A percentile compares a stretch with the other conserved stretches of the same genome.
These are phyloP conservation scores for Penicillium sp. DNA, from an alignment of 2,329 filamentous ascomycete species.

Conservation along the genomic window DNA sequence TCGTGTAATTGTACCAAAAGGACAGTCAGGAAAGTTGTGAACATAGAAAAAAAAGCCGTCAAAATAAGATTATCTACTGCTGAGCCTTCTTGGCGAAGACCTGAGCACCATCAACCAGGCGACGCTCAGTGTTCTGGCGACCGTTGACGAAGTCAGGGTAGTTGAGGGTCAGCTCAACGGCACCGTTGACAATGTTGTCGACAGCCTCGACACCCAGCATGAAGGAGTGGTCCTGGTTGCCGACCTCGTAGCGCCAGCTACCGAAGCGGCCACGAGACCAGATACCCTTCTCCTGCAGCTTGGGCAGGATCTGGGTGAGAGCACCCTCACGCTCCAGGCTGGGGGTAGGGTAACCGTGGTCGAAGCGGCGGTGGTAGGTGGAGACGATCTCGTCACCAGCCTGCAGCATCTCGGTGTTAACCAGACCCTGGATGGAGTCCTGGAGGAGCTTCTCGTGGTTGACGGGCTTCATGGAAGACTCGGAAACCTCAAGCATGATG, in stretches of 20 bases:
- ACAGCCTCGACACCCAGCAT: conserved; percentile 95
- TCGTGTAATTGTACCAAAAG: conserved; percentile 29
- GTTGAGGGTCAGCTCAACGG: conserved; percentile 90
- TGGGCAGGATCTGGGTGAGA: conserved; percentile 88
- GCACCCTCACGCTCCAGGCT: conserved; percentile 93
- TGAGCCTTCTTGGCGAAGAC: conserved; percentile 54
- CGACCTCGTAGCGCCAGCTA: conserved; percentile 96
- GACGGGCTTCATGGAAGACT: conserved; percentile 94
- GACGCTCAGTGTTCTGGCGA: conserved; percentile 64
- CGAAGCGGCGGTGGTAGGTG: conserved; percentile 96
- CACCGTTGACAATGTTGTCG: conserved; percentile 86
- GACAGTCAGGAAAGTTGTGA: conserved; percentile 4
- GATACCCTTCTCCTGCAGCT: conserved; percentile 88
- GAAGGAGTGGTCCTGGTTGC: conserved; percentile 97
- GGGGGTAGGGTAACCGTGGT: conserved; percentile 97
- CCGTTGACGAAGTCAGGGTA: conserved; percentile 95
- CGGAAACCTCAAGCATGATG: conserved; percentile 98
- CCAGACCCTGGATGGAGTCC: conserved; percentile 92
- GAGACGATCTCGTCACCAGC: conserved; percentile 93
- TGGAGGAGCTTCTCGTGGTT: conserved; percentile 80
- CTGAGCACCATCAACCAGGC: conserved; percentile 66
- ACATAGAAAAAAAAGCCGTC: conserved; percentile 9
- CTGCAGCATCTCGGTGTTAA: conserved; percentile 97
- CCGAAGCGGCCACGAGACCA: conserved; percentile 96
- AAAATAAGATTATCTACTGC: conserved; percentile 31